These are phyloP conservation scores for Termitomyces sp. DNA, from an alignment of 768 basidiomycete species.

Conservation along the genomic window DNA sequence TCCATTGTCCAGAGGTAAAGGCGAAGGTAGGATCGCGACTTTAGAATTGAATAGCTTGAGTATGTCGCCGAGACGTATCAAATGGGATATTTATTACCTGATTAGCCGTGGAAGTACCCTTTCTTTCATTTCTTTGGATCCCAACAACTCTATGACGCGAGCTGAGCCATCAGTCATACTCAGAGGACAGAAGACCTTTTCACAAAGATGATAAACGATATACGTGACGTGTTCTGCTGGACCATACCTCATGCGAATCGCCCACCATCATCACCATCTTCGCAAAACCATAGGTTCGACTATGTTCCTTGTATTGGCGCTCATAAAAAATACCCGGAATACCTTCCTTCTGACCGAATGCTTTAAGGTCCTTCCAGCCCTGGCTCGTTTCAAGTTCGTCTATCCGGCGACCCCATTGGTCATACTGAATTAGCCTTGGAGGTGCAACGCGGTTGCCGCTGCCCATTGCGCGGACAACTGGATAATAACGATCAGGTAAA, in stretches of 20 bases:
- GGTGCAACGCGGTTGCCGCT: conserved; percentile 36
- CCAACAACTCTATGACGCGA: conserved; percentile 63
- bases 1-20: conserved; percentile 80
- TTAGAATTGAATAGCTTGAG: not conserved
- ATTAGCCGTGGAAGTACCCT: conserved; percentile 53
- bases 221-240: not conserved
- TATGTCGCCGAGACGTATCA: not conserved
- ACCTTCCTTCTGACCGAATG: conserved; percentile 57
- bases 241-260: conserved; percentile 56
- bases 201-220: not conserved
- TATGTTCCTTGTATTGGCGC: conserved; percentile 53
- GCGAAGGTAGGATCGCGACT: conserved; percentile 60
- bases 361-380: conserved; percentile 68
- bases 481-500: not conserved
- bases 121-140: conserved; percentile 55
- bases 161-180: conserved; percentile 81
- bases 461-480: conserved; percentile 55
- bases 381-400: conserved; percentile 68
- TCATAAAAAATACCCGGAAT: conserved; percentile 66
- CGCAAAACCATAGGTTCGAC: conserved; percentile 60
- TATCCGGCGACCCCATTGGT: conserved; percentile 67
- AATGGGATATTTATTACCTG: conserved; percentile 34
- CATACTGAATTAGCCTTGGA: conserved; percentile 60
- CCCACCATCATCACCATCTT: conserved; percentile 59
- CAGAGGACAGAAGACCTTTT: conserved; percentile 63